Base-by-base conservation (phyloP, 2,329 filamentous ascomycete genomes). In the Zasmidium citrigriseum region DNA sequence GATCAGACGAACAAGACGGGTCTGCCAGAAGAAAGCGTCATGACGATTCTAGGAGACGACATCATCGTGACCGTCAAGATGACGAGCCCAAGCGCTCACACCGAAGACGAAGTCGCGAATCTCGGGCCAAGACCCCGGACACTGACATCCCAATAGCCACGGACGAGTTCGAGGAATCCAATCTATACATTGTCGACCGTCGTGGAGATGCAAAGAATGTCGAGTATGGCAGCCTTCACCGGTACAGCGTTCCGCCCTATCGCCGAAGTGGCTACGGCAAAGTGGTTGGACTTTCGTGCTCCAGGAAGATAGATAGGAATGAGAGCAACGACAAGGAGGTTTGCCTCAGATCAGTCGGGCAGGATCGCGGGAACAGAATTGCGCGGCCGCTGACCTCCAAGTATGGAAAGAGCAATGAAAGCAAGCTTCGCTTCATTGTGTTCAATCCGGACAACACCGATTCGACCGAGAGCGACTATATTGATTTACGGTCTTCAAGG, bases 141-240 rank as follows among this genome's bases (percentile, higher is more conserved):
- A 11, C 44, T 41, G 25, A 45, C 4, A 29, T 20, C 20, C 41
- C 46, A 23, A 45, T 51, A 29, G 46, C 50, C 3, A 24, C 34
- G 29, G 49, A 60, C 24, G 68, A 69, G 14, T 55, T 59, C 23
- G 59, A 65, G 23, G 66, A 68, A 25, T 68, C 67, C 50, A 70
- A 68, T 41, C 70, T 82, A 2, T 93, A 85, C 71, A 67, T 85
- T 46, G 68, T 90, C 52, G 93, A 98, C 73, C 85, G 79, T 45
- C 86, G 86, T 68, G 93, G 93, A 0, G 93, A 98, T 68, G 78
- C 82, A 3, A 82, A 91, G 49, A 91, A 95, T 64, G 73, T 89
- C 46, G 82, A 83, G 23, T 97, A 93, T 71, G 90, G 90, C 1
- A 83, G 84, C 24, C 81, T 89, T 41, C 86, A 96, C 70, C 85